Base-by-base conservation (phyloP, 371 early-diverging fungal species). In the Syncephalis fuscata region DNA sequence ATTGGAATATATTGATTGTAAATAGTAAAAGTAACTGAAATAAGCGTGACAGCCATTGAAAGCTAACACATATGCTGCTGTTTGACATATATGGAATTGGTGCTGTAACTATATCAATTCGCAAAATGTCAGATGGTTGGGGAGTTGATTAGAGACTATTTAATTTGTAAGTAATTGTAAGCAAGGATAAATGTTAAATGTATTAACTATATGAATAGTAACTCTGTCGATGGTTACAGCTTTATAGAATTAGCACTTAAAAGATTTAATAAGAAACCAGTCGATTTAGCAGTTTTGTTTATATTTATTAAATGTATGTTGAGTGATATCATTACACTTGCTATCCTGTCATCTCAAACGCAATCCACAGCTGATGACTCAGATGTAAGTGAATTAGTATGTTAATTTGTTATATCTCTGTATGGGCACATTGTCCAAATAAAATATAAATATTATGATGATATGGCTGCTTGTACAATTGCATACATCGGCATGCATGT, bases 231-330 rank as follows among this genome's bases (percentile, higher is more conserved):
- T 36, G 10, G 21, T n/a, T 24, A 16, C 58, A 86, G 92, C 38
- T 52, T 82, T 11, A 56, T 92, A 2, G 97, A 96, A 57, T 78
- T 83, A 0, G 67, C 80, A 0, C 65, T 88, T 52, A 79, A 91
- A 42, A 87, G 87, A 49, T 63, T 92, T 45, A 93, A 88, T 68
- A 94, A n/a, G n/a, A n/a, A n/a, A n/a, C n/a, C n/a, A 11, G 32
- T 11, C 11, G 11, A 11, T 32, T 32, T 4, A 11, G 11, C 32
- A 7, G 32, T n/a, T 11, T 32, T 32, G 7, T 7, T 7, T 32
- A 4, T 7, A 7, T 32, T 32, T 32, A 11, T 32, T 32, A 32
- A 4, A 7, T 32, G 32, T 32, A 4, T 32, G 11, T 4, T 32
- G 7, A 32, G 7, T 7, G 32, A 11, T 32, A 11, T 32, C 4